A percentile compares a stretch with the other conserved stretches of the same genome.
Conservation (phyloP, 106 monocot species). For the Dioscorea dumetorum region DNA sequence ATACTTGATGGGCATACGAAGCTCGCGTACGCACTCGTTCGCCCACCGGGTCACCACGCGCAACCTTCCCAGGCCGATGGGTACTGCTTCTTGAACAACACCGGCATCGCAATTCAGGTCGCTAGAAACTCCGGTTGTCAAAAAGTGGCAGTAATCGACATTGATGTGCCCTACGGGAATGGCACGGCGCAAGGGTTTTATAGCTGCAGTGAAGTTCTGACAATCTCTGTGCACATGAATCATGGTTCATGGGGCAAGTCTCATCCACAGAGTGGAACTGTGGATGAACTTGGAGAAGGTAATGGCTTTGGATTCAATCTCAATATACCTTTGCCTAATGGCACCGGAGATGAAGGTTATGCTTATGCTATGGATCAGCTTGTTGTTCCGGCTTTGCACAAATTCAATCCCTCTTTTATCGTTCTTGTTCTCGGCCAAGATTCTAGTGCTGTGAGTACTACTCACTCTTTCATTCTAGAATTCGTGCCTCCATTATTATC, state of each 20-base stretch:
- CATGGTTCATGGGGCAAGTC: conserved; percentile 93
- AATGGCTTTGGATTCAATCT: conserved; percentile 76
- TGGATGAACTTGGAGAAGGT: conserved; percentile 67
- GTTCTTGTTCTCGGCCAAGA: conserved; percentile 80
- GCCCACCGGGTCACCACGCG: conserved; percentile 95
- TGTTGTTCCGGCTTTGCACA: conserved; percentile 63
- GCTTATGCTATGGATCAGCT: conserved; percentile 68
- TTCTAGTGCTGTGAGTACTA: conserved; percentile 57
- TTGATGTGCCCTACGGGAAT: conserved; percentile 95
- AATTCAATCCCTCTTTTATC: conserved; percentile 49
- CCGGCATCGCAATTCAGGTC: conserved; percentile 66
- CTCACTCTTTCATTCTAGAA: too few relatives aligned
- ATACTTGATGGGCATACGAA: conserved; percentile 57
- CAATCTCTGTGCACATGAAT: conserved; percentile 88
- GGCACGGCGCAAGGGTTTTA: conserved; percentile 96
- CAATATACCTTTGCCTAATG: conserved; percentile 93
- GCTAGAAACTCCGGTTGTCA: conserved; percentile 55
- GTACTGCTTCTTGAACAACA: conserved; percentile 93
- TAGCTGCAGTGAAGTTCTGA: conserved; percentile 54
- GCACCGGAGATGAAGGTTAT: conserved; percentile 80
- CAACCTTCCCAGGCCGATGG: conserved; percentile 87
- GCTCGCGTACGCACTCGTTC: conserved; percentile 77
- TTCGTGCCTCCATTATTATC: too few relatives aligned
- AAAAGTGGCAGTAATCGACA: conserved; percentile 59
- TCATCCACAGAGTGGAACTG: conserved; percentile 70